Evolutionary conservation across 345 rosid genomes (phyloP), one percentile per base, ranked within the genome.

Genomic region (Microthlaspi erraticum): DNA sequence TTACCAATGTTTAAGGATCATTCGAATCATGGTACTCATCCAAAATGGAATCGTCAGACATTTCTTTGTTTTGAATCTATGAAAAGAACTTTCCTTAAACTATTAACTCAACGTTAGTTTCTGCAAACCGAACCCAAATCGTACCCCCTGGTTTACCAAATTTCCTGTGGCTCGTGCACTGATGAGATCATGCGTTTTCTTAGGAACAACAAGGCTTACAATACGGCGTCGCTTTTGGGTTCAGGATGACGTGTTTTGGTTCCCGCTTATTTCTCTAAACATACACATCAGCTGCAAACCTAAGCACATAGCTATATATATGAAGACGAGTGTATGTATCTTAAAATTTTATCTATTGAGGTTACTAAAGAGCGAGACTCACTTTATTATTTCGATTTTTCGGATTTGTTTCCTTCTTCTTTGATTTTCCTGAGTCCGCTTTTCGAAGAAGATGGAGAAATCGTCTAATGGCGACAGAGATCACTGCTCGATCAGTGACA

Each of bases 401-500:
- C 53, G 39, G 52, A 56, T 64, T 73, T 64, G 49, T 41, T 51
- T 5, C 6, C 18, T 2, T 61, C 6, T 39, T 48, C 41, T 46
- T 18, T 19, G 51, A 43, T 67, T 48, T 2, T 39, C 52, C n/a
- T 54, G 69, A 19, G 52, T 38, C n/a, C n/a, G n/a, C n/a, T n/a
- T n/a, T n/a, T n/a, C n/a, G n/a, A n/a, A 49, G 50, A 12, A 33
- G 50, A 69, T 69, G 79, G 75, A 69, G 61, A 10, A 62, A 31
- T 55, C 81, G 16, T 38, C 72, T 33, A 65, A 77, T 49, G 77
- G 80, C 68, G 46, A 77, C 9, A 68, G 9, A 33, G 75, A 79
- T 78, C 81, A 64, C 26, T 41, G 41, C 2, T 64, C 82, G 16
- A 56, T 81, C 44, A 81, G 55, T 65, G 63, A 76, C 38, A 66